A percentile compares a stretch with the other conserved stretches of the same genome.
Conservation (phyloP, 2,329 filamentous ascomycete genomes). For the Phymatotrichopsis omnivora region DNA sequence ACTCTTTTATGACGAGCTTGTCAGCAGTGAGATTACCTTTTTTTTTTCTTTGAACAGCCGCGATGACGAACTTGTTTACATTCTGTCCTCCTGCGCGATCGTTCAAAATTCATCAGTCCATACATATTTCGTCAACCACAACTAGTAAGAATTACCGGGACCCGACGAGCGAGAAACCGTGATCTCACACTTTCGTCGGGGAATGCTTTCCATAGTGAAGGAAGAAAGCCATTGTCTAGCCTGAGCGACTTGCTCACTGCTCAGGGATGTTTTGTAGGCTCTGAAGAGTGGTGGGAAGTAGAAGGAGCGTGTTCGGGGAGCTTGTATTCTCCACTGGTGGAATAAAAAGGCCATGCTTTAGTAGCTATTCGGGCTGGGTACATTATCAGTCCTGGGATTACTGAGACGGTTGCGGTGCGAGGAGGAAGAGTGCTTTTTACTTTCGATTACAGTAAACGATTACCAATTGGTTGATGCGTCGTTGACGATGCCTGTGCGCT, state of each 20-base stretch:
- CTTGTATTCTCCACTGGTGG: too few relatives aligned
- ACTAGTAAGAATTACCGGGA: conserved; percentile 13
- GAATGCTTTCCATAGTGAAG: conserved; percentile 22
- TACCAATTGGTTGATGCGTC: too few relatives aligned
- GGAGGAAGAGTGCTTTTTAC: too few relatives aligned
- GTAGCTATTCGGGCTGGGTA: too few relatives aligned
- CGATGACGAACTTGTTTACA: conserved; percentile 25
- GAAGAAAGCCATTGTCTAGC: conserved; percentile 26
- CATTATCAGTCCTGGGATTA: too few relatives aligned
- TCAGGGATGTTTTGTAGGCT: too few relatives aligned
- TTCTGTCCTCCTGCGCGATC: conserved; percentile 26
- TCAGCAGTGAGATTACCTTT: conserved; percentile 1
- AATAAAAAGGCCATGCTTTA: too few relatives aligned
- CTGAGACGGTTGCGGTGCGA: too few relatives aligned
- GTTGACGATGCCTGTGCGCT: too few relatives aligned
- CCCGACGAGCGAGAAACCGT: conserved; percentile 25
- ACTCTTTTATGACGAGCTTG: conserved; percentile 10
- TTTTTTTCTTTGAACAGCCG: neutral
- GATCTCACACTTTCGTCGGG: conserved; percentile 18
- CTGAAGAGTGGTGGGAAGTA: too few relatives aligned
- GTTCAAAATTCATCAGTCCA: neutral
- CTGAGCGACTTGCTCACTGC: conserved; percentile 21
- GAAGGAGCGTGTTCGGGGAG: too few relatives aligned
- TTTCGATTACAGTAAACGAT: too few relatives aligned
- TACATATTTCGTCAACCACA: neutral